Conservation (phyloP, 2,329 filamentous ascomycete species). For the Talaromyces sp. region DNA sequence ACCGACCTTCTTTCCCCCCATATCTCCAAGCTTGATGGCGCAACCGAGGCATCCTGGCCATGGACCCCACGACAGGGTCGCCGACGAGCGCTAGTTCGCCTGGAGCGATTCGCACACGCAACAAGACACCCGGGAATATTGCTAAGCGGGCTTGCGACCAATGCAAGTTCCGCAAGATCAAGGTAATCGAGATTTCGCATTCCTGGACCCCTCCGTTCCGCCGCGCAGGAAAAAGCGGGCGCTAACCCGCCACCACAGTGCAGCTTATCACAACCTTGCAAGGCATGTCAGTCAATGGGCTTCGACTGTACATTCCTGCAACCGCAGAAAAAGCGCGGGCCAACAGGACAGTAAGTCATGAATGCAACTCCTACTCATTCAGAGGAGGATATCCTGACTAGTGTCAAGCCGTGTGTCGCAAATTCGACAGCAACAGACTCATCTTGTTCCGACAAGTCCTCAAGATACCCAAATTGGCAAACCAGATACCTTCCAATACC, state of each 20-base stretch:
- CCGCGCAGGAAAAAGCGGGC: not conserved
- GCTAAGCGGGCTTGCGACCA: constrained; percentile 46
- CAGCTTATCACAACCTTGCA: constrained; percentile 44
- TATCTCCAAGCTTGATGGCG: constrained; percentile 19
- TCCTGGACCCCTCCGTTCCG: constrained; percentile 1
- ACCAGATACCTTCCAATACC: constrained; percentile 27
- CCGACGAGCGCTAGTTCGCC: constrained; percentile 16
- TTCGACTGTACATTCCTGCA: constrained; percentile 47
- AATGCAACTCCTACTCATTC: constrained; percentile 7
- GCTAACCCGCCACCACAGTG: constrained; percentile 32
- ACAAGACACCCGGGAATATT: constrained; percentile 25
- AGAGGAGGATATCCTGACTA: constrained; percentile 7
- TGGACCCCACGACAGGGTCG: constrained; percentile 30
- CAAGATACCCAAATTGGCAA: constrained; percentile 19
- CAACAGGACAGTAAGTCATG: constrained; percentile 40
- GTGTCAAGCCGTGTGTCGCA: constrained; percentile 39
- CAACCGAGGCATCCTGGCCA: constrained; percentile 14
- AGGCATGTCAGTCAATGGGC: constrained; percentile 41
- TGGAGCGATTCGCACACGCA: constrained; percentile 29
- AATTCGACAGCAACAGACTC: constrained; percentile 40
- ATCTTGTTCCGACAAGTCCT: constrained; percentile 20
- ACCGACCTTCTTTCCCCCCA: constrained; percentile 2
- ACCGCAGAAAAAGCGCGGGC: constrained; percentile 46
- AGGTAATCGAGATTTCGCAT: constrained; percentile 23
- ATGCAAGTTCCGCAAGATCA: constrained; percentile 45